Conservation (phyloP, 2,329 filamentous ascomycete species). For the Aspergillus unguis region DNA sequence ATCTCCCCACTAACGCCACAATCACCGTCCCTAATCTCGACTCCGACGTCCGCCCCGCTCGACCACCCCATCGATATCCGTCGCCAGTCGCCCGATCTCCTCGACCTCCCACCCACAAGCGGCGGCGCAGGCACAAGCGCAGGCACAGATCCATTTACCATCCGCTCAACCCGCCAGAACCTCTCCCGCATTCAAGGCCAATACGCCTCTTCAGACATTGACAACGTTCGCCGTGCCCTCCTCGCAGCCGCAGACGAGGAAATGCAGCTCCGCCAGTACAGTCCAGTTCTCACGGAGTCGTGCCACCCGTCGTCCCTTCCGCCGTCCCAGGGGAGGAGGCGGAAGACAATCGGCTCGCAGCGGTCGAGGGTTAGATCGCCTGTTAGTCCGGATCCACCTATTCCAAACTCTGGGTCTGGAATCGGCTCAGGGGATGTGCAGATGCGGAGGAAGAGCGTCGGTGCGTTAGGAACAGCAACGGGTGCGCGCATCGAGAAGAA, state of each 20-base stretch:
- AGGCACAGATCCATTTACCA: conserved; percentile 16
- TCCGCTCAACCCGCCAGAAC: conserved; percentile 39
- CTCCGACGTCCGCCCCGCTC: conserved; percentile 29
- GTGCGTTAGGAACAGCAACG: conserved; percentile 18
- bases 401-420: not conserved
- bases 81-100: not conserved
- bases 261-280: conserved; percentile 1
- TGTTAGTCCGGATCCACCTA: conserved; percentile 4
- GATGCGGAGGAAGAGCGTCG: conserved; percentile 29
- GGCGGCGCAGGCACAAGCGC: not conserved
- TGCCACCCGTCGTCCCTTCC: conserved; percentile 40
- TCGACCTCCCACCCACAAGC: not conserved
- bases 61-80: conserved; percentile 14
- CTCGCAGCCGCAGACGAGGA: conserved; percentile 26
- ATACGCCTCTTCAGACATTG: conserved; percentile 35
- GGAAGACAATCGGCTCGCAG: conserved; percentile 27
- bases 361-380: conserved; percentile 30
- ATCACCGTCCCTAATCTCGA: conserved; percentile 29
- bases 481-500: conserved; percentile 33
- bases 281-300: conserved; percentile 21
- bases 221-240: conserved; percentile 37
- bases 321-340: conserved; percentile 28
- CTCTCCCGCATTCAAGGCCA: conserved; percentile 42
- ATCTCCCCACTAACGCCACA: conserved; percentile 48
- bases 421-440: not conserved